Conservation (phyloP, 345 rosid species). For the Orychophragmus violaceus region DNA sequence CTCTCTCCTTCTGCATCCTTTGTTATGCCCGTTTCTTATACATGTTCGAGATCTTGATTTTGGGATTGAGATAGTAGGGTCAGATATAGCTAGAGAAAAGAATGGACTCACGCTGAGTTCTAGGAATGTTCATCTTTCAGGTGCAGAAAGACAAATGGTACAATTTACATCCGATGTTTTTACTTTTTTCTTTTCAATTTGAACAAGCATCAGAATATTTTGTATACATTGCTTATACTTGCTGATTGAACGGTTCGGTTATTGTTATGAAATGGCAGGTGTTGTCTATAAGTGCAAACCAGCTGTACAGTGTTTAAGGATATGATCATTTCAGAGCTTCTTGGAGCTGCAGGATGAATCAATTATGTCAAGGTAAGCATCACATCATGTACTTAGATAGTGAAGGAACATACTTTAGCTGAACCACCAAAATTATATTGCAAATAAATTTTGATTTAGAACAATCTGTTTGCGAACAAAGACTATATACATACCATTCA, state of each 20-base stretch:
- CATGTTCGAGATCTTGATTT: conserved; percentile 88
- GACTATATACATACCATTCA: not conserved
- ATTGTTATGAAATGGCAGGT: conserved; percentile 42
- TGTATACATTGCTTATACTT: not conserved
- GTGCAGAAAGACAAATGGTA: conserved; percentile 64
- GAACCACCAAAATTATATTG: too few relatives aligned
- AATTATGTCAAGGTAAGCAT: too few relatives aligned
- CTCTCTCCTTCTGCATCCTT: not conserved
- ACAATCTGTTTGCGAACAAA: not conserved
- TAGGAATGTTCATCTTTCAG: conserved; percentile 72
- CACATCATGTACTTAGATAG: too few relatives aligned
- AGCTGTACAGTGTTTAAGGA: conserved; percentile 43
- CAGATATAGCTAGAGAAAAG: conserved; percentile 56
- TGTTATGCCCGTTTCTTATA: not conserved
- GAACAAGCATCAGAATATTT: not conserved
- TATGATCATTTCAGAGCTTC: conserved; percentile 39
- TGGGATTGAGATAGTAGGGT: too few relatives aligned
- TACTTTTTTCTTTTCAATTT: not conserved
- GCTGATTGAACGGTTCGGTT: not conserved
- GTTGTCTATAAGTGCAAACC: conserved; percentile 52
- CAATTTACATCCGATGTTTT: not conserved
- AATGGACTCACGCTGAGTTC: conserved; percentile 93
- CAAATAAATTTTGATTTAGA: not conserved
- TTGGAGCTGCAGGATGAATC: too few relatives aligned
- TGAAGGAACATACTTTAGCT: too few relatives aligned